Percentiles rank a stretch among this genome's conserved stretches.
phyloP scores from a whole-genome alignment of 2,329 filamentous ascomycete genomes.

The Calycina herbarum region DNA sequence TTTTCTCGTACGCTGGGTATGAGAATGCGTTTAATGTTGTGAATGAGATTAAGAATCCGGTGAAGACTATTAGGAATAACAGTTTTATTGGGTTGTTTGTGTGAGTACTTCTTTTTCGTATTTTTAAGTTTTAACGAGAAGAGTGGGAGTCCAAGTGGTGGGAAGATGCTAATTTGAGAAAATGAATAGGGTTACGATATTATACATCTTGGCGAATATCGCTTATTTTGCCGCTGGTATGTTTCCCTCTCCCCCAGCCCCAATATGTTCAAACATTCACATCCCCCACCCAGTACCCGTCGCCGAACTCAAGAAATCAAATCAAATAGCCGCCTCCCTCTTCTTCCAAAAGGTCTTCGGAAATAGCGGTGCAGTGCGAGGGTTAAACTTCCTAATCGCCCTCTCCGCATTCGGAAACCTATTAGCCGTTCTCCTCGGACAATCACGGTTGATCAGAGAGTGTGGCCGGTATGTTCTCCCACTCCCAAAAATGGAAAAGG shows the following conservation, averaged over 20 bases:
- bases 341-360: conserved; percentile 59
- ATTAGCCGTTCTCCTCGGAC: conserved; percentile 54
- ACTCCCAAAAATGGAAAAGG: neutral
- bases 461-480: conserved; percentile 42
- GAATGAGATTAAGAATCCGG: conserved; percentile 61
- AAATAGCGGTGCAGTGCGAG: conserved; percentile 47
- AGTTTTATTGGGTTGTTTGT: conserved; percentile 51
- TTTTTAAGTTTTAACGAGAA: too few species aligned
- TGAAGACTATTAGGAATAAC: conserved; percentile 53
- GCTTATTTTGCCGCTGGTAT: conserved; percentile 58
- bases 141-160: too few species aligned
- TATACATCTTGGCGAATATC: conserved; percentile 61
- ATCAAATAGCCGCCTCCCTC: conserved; percentile 43
- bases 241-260: neutral
- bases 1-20: conserved; percentile 59
- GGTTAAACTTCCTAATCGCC: conserved; percentile 57
- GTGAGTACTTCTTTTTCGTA: neutral
- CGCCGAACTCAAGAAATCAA: conserved; percentile 52
- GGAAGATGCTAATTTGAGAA: neutral
- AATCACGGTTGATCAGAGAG: conserved; percentile 58
- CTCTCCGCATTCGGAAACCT: conserved; percentile 61
- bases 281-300: conserved; percentile 46
- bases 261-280: neutral
- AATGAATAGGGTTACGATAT: conserved; percentile 43
- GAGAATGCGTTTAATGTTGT: conserved; percentile 62